A percentile compares a stretch with the other conserved stretches of the same genome.
These are phyloP conservation scores for Grosmannia penicillata DNA, from an alignment of 2,329 filamentous ascomycete genomes.

Conservation along the genomic window DNA sequence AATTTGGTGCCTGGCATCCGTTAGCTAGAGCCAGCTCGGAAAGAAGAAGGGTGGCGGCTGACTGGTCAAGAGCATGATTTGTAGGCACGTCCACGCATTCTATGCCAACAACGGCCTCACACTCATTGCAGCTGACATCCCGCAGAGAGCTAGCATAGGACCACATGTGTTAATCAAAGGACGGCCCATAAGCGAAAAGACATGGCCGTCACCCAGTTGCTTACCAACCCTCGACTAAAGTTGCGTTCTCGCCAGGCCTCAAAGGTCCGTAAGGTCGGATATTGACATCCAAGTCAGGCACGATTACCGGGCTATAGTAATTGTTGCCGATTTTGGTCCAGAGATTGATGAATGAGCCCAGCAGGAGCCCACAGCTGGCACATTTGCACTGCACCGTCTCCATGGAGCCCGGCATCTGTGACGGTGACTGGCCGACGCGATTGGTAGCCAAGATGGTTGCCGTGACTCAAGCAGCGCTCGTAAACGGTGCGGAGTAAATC, in stretches of 20 bases:
- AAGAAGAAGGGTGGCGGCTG: slow-evolving; percentile 7
- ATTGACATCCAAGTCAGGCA: slow-evolving; percentile 11
- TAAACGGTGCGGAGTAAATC: too few species aligned
- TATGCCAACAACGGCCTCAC: slow-evolving; percentile 18
- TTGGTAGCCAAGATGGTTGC: too few species aligned
- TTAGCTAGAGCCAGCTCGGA: neutral
- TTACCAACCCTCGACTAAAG: slow-evolving; percentile 22
- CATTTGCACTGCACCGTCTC: slow-evolving; percentile 21
- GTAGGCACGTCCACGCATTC: slow-evolving; percentile 18
- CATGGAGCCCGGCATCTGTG: too few species aligned
- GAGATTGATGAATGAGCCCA: slow-evolving; percentile 20
- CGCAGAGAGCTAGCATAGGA: slow-evolving; percentile 19
- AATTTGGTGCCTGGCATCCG: slow-evolving; percentile 20
- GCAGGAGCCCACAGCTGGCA: slow-evolving; percentile 15
- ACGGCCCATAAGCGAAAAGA: too few species aligned
- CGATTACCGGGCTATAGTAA: slow-evolving; percentile 22
- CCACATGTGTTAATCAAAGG: neutral
- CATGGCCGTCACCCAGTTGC: neutral
- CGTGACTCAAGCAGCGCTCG: too few species aligned
- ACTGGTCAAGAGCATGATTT: slow-evolving; percentile 24
- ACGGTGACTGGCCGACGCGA: too few species aligned
- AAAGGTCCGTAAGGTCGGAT: slow-evolving; percentile 13
- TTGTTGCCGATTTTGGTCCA: slow-evolving; percentile 26
- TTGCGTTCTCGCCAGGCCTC: slow-evolving; percentile 18
- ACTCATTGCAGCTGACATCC: slow-evolving; percentile 20